These are phyloP conservation scores for Quercus phellos DNA, from an alignment of 331 rosid genomes.

Conservation along the genomic window DNA sequence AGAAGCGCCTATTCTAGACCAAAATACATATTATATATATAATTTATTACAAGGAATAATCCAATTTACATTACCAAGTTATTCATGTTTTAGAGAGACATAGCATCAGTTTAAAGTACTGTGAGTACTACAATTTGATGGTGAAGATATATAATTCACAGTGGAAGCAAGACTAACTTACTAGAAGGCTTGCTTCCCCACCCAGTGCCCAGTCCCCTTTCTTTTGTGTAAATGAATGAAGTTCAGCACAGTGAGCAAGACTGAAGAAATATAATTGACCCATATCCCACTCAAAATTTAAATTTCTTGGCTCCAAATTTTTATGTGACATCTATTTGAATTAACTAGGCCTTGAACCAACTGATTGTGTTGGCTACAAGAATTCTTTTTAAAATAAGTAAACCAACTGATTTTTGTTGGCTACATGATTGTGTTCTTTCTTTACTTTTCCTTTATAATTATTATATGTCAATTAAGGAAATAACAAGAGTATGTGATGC, in stretches of 20 bases:
- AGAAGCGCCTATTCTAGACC: conserved; percentile 65
- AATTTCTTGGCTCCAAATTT: neutral
- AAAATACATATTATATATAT: conserved; percentile 6
- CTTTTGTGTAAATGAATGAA: neutral
- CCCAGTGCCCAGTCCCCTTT: neutral
- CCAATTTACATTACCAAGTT: neutral
- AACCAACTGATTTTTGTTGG: no score
- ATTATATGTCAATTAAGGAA: no score
- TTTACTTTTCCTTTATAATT: no score
- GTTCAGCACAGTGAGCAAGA: neutral
- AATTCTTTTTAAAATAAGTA: neutral
- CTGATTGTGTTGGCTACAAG: neutral
- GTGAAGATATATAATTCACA: neutral
- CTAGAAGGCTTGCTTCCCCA: neutral
- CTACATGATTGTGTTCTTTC: no score
- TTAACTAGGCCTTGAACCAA: neutral
- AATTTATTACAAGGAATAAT: neutral
- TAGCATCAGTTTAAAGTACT: neutral
- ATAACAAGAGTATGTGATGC: no score
- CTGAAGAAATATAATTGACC: neutral
- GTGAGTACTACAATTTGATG: neutral
- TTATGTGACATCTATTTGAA: neutral
- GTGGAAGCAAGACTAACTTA: neutral
- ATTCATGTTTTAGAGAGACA: neutral
- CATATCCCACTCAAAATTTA: neutral